Percentiles rank a stretch among this genome's conserved stretches.
Conservation (phyloP, 192 early-diverging fungal species). For the Backusella liffmaniae region DNA sequence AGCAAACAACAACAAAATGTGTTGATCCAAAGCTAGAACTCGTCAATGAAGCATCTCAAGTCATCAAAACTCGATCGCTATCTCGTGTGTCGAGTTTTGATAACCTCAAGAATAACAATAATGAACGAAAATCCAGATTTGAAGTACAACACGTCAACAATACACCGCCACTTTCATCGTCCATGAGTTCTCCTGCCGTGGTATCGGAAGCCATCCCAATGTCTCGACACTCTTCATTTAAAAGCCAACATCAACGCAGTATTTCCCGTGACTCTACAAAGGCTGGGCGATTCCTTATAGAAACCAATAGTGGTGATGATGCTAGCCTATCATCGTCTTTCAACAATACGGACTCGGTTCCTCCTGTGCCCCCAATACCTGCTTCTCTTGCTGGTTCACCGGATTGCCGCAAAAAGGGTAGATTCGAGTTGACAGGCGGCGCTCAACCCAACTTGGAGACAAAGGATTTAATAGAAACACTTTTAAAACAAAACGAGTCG, state of each 20-base stretch:
- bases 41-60: neutral
- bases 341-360: neutral
- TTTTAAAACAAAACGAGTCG: conserved; percentile 50
- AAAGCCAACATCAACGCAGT: neutral
- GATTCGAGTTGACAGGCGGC: conserved; percentile 30
- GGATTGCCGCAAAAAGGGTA: conserved; percentile 31
- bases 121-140: conserved; percentile 34
- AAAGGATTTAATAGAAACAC: conserved; percentile 35
- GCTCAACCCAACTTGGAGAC: conserved; percentile 3
- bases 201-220: neutral
- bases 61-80: neutral
- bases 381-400: neutral
- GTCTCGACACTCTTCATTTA: neutral
- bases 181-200: neutral
- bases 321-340: neutral
- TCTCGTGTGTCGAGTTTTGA: neutral
- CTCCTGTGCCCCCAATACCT: neutral
- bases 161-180: neutral
- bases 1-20: neutral
- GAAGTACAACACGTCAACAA: conserved; percentile 22
- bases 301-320: neutral
- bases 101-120: neutral
- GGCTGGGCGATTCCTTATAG: conserved; percentile 5
- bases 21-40: neutral
- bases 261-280: neutral